phyloP scores from a whole-genome alignment of 306 rosid genomes.

The Vigna mungo region DNA sequence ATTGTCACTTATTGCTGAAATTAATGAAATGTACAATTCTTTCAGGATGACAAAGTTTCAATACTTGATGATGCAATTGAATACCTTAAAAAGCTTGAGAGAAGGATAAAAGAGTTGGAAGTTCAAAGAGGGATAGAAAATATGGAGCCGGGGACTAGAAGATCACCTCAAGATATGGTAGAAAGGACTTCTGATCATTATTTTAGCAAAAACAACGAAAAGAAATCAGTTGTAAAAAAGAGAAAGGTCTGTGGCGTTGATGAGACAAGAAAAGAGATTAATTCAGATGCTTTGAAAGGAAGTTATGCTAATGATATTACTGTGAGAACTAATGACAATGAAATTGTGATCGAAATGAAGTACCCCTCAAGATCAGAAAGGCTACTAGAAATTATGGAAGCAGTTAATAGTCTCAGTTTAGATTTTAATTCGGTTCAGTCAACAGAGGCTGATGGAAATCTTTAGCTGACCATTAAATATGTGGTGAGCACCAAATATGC shows the following conservation, averaged over 20 bases:
- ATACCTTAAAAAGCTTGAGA: constrained; percentile 76
- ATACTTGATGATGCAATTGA: constrained; percentile 82
- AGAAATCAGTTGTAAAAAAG: constrained; percentile 63
- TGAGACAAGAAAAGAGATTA: constrained; percentile 50
- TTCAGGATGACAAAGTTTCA: constrained; percentile 86
- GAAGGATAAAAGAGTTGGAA: constrained; percentile 73
- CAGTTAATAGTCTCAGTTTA: constrained; percentile 57
- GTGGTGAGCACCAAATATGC: constrained; percentile 69
- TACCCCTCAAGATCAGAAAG: constrained; percentile 65
- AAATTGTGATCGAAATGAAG: constrained; percentile 63
- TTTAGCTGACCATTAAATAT: constrained; percentile 66
- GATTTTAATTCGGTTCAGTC: constrained; percentile 82
- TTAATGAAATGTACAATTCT: constrained; percentile 19
- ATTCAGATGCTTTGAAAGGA: constrained; percentile 40
- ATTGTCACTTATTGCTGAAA: constrained; percentile 26
- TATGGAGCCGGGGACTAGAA: constrained; percentile 54
- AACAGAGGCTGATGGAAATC: constrained; percentile 64
- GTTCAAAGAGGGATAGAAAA: constrained; percentile 48
- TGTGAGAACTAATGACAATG: constrained; percentile 53
- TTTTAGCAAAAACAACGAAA: constrained; percentile 57
- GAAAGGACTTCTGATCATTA: constrained; percentile 75
- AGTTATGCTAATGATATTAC: constrained; percentile 50
- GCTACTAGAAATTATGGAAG: constrained; percentile 73
- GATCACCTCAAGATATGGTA: constrained; percentile 58
- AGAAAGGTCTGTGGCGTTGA: constrained; percentile 72